phyloP scores from a whole-genome alignment of 2,329 filamentous ascomycete genomes.

The Nigrospora sphaerica region DNA sequence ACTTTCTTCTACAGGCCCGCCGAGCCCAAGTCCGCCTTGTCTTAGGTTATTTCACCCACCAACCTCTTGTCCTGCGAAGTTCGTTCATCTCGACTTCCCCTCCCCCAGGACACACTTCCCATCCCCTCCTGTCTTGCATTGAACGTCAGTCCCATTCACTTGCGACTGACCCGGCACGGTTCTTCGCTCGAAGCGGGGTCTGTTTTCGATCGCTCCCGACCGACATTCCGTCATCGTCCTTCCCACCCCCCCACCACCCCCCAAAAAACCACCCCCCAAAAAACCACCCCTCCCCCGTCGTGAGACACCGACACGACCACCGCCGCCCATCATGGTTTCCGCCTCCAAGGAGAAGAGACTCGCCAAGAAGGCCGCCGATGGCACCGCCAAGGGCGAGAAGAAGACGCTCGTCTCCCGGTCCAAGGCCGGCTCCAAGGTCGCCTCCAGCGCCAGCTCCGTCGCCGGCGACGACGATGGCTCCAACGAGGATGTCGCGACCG shows the following conservation, averaged over 20 bases:
- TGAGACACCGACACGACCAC: constrained; percentile 20
- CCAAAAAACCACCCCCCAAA: neutral
- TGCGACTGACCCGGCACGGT: neutral
- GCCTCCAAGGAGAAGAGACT: constrained; percentile 66
- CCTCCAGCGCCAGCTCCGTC: constrained; percentile 57
- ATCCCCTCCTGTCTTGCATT: neutral
- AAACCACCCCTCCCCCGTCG: neutral
- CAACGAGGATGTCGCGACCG: constrained; percentile 61
- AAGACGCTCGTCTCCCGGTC: constrained; percentile 63
- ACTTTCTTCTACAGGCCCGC: too few relatives aligned
- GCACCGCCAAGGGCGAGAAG: constrained; percentile 68
- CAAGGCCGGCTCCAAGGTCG: constrained; percentile 61
- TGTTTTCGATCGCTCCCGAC: constrained; percentile 1
- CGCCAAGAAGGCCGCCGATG: constrained; percentile 64
- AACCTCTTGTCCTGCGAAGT: neutral
- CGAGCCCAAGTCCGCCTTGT: too few relatives aligned
- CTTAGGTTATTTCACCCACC: too few relatives aligned
- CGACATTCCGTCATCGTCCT: neutral
- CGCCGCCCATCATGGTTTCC: constrained; percentile 46
- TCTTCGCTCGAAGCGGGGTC: neutral
- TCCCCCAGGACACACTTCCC: too few relatives aligned
- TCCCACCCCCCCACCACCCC: neutral
- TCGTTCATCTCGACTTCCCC: neutral
- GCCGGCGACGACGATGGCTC: constrained; percentile 61
- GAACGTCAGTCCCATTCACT: constrained; percentile 1